Conservation (phyloP, 192 early-diverging fungal species). For the Lobosporangium transversale region DNA sequence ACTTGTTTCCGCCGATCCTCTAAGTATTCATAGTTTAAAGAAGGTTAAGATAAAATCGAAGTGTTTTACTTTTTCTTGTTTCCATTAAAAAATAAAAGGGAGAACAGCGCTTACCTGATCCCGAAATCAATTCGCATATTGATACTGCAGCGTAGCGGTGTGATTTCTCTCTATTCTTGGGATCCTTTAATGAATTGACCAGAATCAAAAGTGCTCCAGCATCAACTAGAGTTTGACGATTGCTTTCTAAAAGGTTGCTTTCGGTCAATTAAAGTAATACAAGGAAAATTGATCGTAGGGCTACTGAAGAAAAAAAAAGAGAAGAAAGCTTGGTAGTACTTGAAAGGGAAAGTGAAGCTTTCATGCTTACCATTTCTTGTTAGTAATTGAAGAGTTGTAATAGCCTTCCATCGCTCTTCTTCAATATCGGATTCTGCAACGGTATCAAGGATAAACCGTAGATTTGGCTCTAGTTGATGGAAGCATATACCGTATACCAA, state of each 20-base stretch:
- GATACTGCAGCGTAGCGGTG: conserved; percentile 73
- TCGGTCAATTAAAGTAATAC: too few species aligned
- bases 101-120: conserved; percentile 57
- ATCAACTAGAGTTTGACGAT: conserved; percentile 62
- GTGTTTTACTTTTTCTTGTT: background rate
- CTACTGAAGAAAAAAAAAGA: too few species aligned
- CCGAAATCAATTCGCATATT: conserved; percentile 73
- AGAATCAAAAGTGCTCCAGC: conserved; percentile 71
- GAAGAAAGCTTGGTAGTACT: background rate
- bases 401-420: conserved; percentile 63
- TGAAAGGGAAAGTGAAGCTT: background rate
- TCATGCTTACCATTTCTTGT: conserved; percentile 62
- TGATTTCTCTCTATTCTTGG: conserved; percentile 61
- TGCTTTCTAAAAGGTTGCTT: conserved; percentile 62
- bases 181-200: conserved; percentile 62
- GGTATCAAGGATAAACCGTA: conserved; percentile 65
- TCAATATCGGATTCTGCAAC: conserved; percentile 58
- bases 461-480: conserved; percentile 56
- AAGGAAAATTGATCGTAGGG: too few species aligned
- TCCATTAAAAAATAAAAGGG: background rate
- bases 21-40: background rate
- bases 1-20: conserved; percentile 72
- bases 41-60: background rate
- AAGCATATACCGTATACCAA: background rate
- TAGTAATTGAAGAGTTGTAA: conserved; percentile 74